Base-by-base conservation (phyloP, 768 basidiomycete species). In the Mycena latifolia region DNA sequence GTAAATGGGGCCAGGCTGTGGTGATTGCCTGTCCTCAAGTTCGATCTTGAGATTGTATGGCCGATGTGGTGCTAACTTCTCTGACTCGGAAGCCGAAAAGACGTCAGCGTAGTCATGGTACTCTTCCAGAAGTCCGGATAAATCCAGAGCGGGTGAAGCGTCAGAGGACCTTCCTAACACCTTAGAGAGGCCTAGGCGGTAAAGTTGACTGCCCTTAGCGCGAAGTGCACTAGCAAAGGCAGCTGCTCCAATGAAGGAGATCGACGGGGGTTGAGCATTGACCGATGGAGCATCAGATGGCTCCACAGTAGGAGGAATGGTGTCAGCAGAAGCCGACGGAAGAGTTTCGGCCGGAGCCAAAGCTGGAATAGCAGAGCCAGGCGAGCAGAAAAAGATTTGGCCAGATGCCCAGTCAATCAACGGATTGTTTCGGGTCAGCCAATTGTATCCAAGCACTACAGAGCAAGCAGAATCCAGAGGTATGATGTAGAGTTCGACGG, bases 21-120 rank as follows among this genome's bases (percentile, higher is more conserved):
- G 53, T 18, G n/a, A 15, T 8, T 5, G n/a, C 15, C 53, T 33
- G n/a, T 56, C 43, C 27, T 29, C 43, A 3, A 31, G 25, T 8
- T 56, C 39, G 43, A 56, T 45, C 55, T 54, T 54, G 22, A 54
- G 53, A 54, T 54, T 24, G 53, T 24, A 54, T 24, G 20, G n/a
- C 33, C 53, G 43, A 31, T 56, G 55, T 9, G 55, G 55, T n/a
- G 41, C 41, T 22, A 56, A 45, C 25, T 45, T 45, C 7, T 45
- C 17, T 2, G 55, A 27, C n/a, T 56, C 41, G 9, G 10, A n/a
- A 8, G 25, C 55, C 27, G 28, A 56, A 20, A 56, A 46, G 33
- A 56, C 41, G 14, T 46, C 25, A 9, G 55, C 55, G 18, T 17
- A 56, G 18, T 45, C 28, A 18, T 45, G 41, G 27, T 45, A 45